Conservation (phyloP, 75 land plant genomes). For the Cunninghamia lanceolata region DNA sequence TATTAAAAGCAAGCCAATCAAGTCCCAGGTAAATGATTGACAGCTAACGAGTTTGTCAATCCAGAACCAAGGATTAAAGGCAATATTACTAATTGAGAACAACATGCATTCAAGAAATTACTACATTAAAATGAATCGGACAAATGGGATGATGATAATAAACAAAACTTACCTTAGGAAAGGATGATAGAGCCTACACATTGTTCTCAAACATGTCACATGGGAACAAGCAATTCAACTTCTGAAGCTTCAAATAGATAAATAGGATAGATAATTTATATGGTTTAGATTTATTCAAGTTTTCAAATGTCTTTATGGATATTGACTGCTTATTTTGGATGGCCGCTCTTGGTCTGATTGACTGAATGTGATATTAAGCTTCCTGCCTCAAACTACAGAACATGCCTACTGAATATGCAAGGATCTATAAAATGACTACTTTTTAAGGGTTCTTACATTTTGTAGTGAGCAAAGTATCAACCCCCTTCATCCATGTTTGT, state of each 20-base stretch:
- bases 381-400: background rate
- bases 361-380: background rate
- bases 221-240: background rate
- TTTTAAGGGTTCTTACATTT: background rate
- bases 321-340: background rate
- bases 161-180: background rate
- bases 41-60: background rate
- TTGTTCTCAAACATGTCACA: background rate
- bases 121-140: background rate
- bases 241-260: background rate
- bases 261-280: background rate
- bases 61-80: background rate
- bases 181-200: background rate
- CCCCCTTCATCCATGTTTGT: background rate
- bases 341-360: background rate
- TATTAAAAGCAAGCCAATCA: background rate
- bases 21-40: background rate
- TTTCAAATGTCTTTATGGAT: background rate
- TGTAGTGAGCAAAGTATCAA: background rate
- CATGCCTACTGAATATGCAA: background rate
- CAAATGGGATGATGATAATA: background rate
- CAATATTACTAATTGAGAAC: background rate
- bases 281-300: background rate
- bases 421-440: background rate
- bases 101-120: background rate